Percentiles rank a stretch among this genome's conserved stretches.
Conservation (phyloP, 2,329 filamentous ascomycete species). For the Neopestalotiopsis clavispora region DNA sequence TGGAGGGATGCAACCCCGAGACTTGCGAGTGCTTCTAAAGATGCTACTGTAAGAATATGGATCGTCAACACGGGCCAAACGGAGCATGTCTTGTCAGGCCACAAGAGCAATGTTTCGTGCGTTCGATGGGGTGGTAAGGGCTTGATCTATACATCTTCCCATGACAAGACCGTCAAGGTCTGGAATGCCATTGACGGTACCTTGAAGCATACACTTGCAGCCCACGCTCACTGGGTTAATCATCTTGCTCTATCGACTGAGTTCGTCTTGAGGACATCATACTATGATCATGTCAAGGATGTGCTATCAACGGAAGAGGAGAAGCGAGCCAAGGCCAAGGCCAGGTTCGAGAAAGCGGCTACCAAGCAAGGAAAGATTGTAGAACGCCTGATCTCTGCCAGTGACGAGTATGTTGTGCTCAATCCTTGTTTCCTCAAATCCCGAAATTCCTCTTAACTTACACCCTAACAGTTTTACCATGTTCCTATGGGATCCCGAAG, state of each 20-base stretch:
- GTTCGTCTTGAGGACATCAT: constrained; percentile 84
- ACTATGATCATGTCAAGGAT: constrained; percentile 78
- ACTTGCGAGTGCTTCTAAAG: constrained; percentile 87
- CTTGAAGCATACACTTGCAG: constrained; percentile 76
- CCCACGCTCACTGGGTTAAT: constrained; percentile 95
- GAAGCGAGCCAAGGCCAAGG: constrained; percentile 75
- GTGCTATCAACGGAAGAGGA: constrained; percentile 72
- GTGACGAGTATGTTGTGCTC: constrained; percentile 65
- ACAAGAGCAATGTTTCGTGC: constrained; percentile 87
- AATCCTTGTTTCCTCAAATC: background rate
- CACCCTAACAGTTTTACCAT: constrained; percentile 69
- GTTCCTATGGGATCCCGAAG: constrained; percentile 88
- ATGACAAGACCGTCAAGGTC: constrained; percentile 90
- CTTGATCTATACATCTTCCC: constrained; percentile 80
- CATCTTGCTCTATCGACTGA: constrained; percentile 93
- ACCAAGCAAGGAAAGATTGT: constrained; percentile 76
- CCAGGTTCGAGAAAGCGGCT: constrained; percentile 85
- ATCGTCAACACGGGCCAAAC: constrained; percentile 77
- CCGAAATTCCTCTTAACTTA: background rate
- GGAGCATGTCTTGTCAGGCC: constrained; percentile 77
- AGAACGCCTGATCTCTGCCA: constrained; percentile 87
- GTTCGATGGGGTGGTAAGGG: constrained; percentile 95
- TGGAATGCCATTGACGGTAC: constrained; percentile 85
- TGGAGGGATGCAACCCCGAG: constrained; percentile 76
- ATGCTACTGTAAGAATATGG: constrained; percentile 88